Percentiles rank a stretch among this genome's conserved stretches.
These are phyloP conservation scores for Arthrobotrys entomopaga DNA, from an alignment of 2,329 filamentous ascomycete species.

Conservation along the genomic window DNA sequence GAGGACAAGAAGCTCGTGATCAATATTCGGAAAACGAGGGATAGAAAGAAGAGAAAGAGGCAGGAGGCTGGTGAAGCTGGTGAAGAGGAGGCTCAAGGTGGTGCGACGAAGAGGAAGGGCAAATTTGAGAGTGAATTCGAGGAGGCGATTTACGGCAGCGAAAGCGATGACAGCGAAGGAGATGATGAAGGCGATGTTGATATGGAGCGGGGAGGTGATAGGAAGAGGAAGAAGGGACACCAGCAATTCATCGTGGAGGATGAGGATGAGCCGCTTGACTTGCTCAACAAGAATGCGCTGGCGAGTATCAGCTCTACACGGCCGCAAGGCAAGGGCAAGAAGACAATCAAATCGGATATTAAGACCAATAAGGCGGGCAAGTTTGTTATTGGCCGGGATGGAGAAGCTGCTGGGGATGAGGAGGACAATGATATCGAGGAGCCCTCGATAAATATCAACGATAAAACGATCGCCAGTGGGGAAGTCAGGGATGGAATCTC, in stretches of 20 bases:
- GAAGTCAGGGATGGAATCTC: conserved; percentile 69
- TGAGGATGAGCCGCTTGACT: conserved; percentile 91
- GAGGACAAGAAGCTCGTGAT: conserved; percentile 87
- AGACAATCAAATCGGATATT: conserved; percentile 68
- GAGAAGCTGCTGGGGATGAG: conserved; percentile 62
- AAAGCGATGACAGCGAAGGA: conserved; percentile 64
- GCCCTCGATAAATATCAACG: conserved; percentile 73
- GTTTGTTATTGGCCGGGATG: conserved; percentile 75
- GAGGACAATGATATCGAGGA: conserved; percentile 64
- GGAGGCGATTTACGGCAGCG: conserved; percentile 88
- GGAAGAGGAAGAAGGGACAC: conserved; percentile 67
- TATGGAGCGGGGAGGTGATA: conserved; percentile 67
- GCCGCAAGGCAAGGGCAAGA: conserved; percentile 72
- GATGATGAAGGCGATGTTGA: conserved; percentile 72
- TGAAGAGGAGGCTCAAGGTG: conserved; percentile 68
- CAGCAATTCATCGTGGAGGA: conserved; percentile 90
- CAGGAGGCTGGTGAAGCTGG: conserved; percentile 71
- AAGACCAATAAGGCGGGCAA: conserved; percentile 81
- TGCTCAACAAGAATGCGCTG: conserved; percentile 86
- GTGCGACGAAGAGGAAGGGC: conserved; percentile 65
- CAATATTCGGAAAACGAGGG: conserved; percentile 95
- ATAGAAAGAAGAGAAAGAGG: conserved; percentile 90
- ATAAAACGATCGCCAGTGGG: conserved; percentile 62
- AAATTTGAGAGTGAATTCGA: conserved; percentile 94
- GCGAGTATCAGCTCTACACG: conserved; percentile 94